Base-by-base conservation (phyloP, 2,329 filamentous ascomycete species). In the Ascosphaera pollenicola region DNA sequence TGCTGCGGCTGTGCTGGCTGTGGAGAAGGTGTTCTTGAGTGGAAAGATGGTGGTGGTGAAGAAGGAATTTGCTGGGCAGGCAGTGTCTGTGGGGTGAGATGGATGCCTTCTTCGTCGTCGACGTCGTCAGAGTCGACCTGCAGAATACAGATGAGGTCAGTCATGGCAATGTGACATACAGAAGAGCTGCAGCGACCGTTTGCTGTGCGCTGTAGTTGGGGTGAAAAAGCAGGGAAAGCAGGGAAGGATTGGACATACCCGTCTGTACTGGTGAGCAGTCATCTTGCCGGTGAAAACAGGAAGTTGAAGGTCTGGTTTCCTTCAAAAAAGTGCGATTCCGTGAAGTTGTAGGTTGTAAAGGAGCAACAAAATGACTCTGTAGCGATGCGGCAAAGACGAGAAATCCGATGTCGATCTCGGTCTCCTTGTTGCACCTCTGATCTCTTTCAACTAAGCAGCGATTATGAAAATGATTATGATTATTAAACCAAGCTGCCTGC, bases 1-100 rank as follows among this genome's bases (percentile, higher is more conserved):
- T 18, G 35, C 18, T 18, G 17, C 34, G 13, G 35, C 15, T 60
- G 40, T 64, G 66, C 44, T 36, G 65, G 62, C 16, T 63, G 57
- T 24, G 68, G 69, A 28, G 80, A 85, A 2, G 83, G 83, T 24
- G 78, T 68, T 53, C 80, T 73, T 36, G 85, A 94, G 55, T 75
- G 82, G 59, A 94, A 95, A 1, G 87, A 94, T 2, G 87, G 87
- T 30, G 61, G 60, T 39, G 61, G 60, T 46, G 61, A 64, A 34
- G 54, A 54, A 21, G 59, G 55, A 19, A 51, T 49, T 35, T 48
- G 44, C 36, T 52, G 44, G 21, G 48, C 40, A 43, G 46, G 51
- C 24, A 49, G 47, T 42, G 49, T 47, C 37, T 52, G 48, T 39
- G 51, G 46, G 41, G 48, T 54, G 45, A 54, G 53, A 15, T 32